A percentile compares a stretch with the other conserved stretches of the same genome.
phyloP scores from a whole-genome alignment of 768 basidiomycete genomes.

The Macrolepiota dolichaula region DNA sequence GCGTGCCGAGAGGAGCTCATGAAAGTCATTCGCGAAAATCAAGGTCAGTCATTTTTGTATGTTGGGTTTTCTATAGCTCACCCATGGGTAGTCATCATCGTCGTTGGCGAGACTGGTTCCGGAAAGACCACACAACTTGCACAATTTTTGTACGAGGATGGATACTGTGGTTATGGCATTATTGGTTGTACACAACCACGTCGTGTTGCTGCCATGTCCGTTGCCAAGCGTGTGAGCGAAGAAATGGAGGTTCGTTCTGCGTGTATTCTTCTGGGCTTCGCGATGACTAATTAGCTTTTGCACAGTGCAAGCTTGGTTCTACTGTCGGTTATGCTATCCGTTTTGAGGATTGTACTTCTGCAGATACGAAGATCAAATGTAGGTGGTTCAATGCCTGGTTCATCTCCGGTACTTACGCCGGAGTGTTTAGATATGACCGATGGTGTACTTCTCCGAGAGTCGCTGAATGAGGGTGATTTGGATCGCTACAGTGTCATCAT shows the following conservation, averaged over 20 bases:
- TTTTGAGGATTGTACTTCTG: constrained; percentile 95
- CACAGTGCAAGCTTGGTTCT: constrained; percentile 81
- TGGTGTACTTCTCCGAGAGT: constrained; percentile 96
- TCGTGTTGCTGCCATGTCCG: constrained; percentile 99
- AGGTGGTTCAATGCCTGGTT: constrained; percentile 21
- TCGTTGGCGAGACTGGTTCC: constrained; percentile 99
- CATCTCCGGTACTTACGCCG: constrained; percentile 1
- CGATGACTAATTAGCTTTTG: constrained; percentile 1
- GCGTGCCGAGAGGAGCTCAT: constrained; percentile 94
- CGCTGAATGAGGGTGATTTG: constrained; percentile 96
- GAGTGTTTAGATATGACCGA: constrained; percentile 87
- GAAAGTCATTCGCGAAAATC: constrained; percentile 87
- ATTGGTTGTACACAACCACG: constrained; percentile 98
- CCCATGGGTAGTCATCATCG: constrained; percentile 67
- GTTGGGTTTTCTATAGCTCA: constrained; percentile 4
- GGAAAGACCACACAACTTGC: constrained; percentile 97
- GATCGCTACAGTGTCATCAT: constrained; percentile 97
- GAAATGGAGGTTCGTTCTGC: constrained; percentile 84
- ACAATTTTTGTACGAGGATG: constrained; percentile 96
- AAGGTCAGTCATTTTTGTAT: constrained; percentile 54
- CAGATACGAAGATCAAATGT: constrained; percentile 98
- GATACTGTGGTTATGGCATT: constrained; percentile 85
- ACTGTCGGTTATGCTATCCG: constrained; percentile 97
- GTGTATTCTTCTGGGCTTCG: neutral
- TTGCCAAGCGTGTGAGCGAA: constrained; percentile 99